Evolutionary conservation across 2,329 filamentous ascomycete genomes (phyloP), one percentile per base, ranked within the genome.

Genomic region (Colletotrichum spaethianum): DNA sequence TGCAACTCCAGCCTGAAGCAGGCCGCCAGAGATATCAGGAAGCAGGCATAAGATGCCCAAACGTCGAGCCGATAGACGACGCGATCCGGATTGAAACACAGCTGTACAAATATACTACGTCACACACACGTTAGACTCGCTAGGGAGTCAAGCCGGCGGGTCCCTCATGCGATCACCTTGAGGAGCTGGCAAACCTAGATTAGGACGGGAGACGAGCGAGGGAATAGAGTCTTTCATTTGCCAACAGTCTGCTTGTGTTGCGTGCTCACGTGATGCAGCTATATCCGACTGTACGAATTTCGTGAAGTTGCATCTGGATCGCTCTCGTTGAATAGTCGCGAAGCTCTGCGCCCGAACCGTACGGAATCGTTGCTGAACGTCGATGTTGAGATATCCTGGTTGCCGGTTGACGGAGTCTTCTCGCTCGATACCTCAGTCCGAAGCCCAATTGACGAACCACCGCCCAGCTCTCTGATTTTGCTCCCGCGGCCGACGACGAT

Each of bases 1-100:
- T 98, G 96, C 86, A 98, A 99, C 87, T 93, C 89, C 86, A 92
- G 87, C 85, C 82, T 92, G 78, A 92, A 91, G 84, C 86, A 88
- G 81, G 89, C 89, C 44, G 86, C 89, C 55, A 85, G 85, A 77
- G 88, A 90, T 67, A 83, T 91, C 76, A 88, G 87, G 84, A 88
- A 84, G 80, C 83, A 85, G 78, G 82, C 84, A 79, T 87, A 80
- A 80, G 70, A 26, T 38, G 38, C 44, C 28, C 36, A 14, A 74
- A 26, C 16, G 33, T 61, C 61, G 60, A 67, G 48, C 65, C 72
- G 72, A 73, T 68, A 73, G 74, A 75, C 73, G 70, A 65, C 67
- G 73, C 67, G 64, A 73, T 65, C 74, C 68, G 65, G 74, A 73
- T 69, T 70, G 71, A 66, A 66, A 61, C 50, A 59, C 69, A 76